These are phyloP conservation scores for Emydomyces testavorans DNA, from an alignment of 2,329 filamentous ascomycete genomes.

Conservation along the genomic window DNA sequence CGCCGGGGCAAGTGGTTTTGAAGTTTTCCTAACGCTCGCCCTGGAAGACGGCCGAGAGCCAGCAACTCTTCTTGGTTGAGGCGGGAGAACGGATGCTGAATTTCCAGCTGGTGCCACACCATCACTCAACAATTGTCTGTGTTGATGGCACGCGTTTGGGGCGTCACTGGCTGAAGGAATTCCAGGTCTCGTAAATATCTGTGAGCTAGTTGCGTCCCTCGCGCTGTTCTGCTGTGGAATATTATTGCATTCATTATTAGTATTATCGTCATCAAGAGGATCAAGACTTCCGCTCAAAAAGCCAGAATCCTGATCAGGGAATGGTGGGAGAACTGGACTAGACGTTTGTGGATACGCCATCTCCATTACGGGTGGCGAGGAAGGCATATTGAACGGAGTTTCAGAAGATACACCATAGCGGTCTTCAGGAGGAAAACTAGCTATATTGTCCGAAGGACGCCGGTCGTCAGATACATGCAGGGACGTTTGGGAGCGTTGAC, in stretches of 20 bases:
- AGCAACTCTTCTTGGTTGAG: conserved; percentile 22
- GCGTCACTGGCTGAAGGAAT: background rate
- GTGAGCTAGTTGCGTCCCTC: background rate
- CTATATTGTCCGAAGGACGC: conserved; percentile 34
- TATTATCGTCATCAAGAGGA: conserved; percentile 51
- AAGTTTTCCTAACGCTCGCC: conserved; percentile 25
- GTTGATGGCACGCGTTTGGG: background rate
- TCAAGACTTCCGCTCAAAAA: conserved; percentile 77
- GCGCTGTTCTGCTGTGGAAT: background rate
- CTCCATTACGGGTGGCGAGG: conserved; percentile 73
- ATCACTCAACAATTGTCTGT: conserved; percentile 12
- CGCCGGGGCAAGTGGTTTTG: conserved; percentile 27
- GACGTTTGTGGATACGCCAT: conserved; percentile 56
- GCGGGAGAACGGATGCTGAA: conserved; percentile 19
- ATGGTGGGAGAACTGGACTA: conserved; percentile 61
- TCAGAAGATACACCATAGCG: conserved; percentile 44
- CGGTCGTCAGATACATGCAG: conserved; percentile 28
- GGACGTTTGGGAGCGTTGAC: conserved; percentile 25
- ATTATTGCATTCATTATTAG: conserved; percentile 16
- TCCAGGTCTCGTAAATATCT: background rate
- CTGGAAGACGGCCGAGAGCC: conserved; percentile 31
- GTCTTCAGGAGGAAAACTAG: conserved; percentile 39
- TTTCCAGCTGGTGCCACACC: conserved; percentile 20
- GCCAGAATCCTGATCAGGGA: conserved; percentile 56
- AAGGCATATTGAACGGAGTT: conserved; percentile 73